Conservation (phyloP, 2,329 filamentous ascomycete species). For the Chalaropsis thielavioides region DNA sequence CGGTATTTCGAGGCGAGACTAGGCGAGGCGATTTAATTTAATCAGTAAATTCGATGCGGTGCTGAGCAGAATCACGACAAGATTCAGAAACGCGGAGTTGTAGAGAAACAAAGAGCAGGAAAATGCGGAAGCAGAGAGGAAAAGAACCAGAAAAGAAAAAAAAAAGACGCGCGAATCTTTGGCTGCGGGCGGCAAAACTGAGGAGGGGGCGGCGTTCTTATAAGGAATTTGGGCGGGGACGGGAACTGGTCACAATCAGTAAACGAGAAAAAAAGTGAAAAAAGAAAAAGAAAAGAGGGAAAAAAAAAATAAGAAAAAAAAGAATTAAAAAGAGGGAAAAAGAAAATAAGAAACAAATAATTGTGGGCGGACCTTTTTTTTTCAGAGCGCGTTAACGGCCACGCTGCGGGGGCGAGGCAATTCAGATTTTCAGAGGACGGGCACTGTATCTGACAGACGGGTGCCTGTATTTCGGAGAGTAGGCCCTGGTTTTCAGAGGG, state of each 20-base stretch:
- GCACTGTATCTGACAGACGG: background rate
- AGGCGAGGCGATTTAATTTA: too few relatives aligned
- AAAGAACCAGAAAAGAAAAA: conserved; percentile 21
- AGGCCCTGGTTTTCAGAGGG: too few relatives aligned
- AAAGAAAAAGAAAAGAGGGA: background rate
- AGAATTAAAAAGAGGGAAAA: background rate
- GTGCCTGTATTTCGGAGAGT: background rate
- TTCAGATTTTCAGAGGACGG: background rate
- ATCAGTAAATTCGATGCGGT: too few relatives aligned
- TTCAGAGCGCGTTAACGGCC: too few relatives aligned
- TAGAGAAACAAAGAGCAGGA: conserved; percentile 20
- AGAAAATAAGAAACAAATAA: too few relatives aligned
- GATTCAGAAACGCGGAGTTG: too few relatives aligned
- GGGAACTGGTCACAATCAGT: conserved; percentile 31
- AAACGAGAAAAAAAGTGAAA: background rate
- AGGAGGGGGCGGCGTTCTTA: conserved; percentile 35
- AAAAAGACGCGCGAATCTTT: conserved; percentile 27
- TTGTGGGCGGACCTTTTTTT: background rate
- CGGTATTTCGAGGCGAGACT: too few relatives aligned
- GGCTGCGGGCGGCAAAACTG: conserved; percentile 31
- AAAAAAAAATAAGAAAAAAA: background rate
- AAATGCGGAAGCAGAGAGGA: conserved; percentile 21
- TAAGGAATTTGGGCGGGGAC: conserved; percentile 42
- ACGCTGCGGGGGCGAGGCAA: too few relatives aligned
- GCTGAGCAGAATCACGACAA: too few relatives aligned